Percentiles rank a stretch among this genome's conserved stretches.
Conservation (phyloP, 2,329 filamentous ascomycete genomes). For the Penicillium sp. region DNA sequence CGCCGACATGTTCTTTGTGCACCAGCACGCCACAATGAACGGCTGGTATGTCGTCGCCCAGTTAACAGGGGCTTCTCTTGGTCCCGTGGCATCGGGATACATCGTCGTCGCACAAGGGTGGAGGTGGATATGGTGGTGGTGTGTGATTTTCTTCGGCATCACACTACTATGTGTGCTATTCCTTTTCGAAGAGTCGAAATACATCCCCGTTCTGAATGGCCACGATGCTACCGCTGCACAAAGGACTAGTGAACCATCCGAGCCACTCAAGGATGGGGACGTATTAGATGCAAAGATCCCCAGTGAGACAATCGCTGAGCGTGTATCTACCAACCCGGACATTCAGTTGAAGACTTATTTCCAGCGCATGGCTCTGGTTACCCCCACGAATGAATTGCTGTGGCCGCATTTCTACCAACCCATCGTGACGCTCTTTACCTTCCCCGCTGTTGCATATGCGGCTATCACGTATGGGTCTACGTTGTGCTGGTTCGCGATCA, state of each 20-base stretch:
- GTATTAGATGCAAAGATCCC: not conserved
- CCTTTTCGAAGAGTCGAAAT: constrained; percentile 46
- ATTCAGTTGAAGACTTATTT: constrained; percentile 46
- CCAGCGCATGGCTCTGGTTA: constrained; percentile 43
- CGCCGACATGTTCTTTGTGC: constrained; percentile 50
- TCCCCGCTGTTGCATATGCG: constrained; percentile 52
- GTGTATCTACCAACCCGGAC: constrained; percentile 20
- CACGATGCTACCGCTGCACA: not conserved
- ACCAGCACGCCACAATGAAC: constrained; percentile 49
- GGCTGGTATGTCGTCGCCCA: constrained; percentile 43
- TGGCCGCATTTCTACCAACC: constrained; percentile 30
- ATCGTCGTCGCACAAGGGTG: constrained; percentile 46
- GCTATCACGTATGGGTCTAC: constrained; percentile 41
- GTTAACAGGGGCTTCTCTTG: constrained; percentile 37
- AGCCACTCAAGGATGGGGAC: not conserved
- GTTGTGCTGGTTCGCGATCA: constrained; percentile 40
- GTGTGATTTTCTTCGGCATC: constrained; percentile 41
- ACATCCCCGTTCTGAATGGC: constrained; percentile 10
- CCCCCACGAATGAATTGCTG: constrained; percentile 9
- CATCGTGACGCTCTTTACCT: constrained; percentile 28
- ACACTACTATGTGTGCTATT: constrained; percentile 46
- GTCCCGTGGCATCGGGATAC: constrained; percentile 31
- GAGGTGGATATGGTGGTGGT: constrained; percentile 54
- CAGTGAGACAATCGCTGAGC: not conserved
- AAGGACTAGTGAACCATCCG: not conserved